Evolutionary conservation across 169 alveolate species (phyloP).

Genomic region (Blepharisma undulans): DNA sequence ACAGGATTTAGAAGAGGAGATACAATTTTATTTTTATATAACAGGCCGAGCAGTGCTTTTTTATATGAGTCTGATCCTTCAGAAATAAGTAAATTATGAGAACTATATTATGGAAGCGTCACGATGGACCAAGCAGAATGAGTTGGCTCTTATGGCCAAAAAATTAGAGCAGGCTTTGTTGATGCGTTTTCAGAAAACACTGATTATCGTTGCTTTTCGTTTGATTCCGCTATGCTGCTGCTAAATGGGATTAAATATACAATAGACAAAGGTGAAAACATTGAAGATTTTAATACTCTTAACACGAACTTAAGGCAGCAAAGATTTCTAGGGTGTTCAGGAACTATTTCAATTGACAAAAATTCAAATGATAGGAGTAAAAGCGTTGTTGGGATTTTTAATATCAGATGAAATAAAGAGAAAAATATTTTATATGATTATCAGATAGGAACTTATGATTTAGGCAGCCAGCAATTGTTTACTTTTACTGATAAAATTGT

Average conservation of each 20-base stretch:
- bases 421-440: not conserved
- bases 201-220: not conserved
- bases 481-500: not conserved
- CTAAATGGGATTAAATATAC: not conserved
- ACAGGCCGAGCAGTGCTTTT: not conserved
- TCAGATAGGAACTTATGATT: not conserved
- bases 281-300: not conserved
- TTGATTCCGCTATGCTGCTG: not conserved
- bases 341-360: not conserved
- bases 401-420: not conserved
- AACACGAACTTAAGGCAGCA: not conserved
- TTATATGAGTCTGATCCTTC: not conserved
- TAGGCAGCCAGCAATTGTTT: not conserved
- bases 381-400: not conserved
- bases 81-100: not conserved
- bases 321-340: not conserved
- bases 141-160: not conserved
- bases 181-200: not conserved
- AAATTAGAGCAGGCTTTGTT: not conserved
- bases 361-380: not conserved
- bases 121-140: not conserved
- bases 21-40: not conserved
- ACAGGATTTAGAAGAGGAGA: conserved; percentile 37
- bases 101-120: not conserved
- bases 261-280: not conserved